phyloP scores from a whole-genome alignment of 805 yeast species.

The Sungouiozyma ichnusensis region DNA sequence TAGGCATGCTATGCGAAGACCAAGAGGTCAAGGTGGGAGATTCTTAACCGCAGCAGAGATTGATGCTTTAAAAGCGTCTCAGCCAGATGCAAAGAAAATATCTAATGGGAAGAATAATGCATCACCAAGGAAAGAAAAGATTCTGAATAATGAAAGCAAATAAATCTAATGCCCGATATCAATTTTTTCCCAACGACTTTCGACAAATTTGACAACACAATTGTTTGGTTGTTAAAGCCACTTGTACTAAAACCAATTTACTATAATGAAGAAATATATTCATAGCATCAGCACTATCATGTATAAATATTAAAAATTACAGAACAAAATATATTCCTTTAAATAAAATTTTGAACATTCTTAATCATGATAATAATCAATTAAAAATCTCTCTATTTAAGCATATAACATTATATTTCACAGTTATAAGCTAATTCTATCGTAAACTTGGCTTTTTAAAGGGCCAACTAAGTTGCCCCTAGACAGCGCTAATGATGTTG shows the following conservation, averaged over 20 bases:
- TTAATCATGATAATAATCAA: neutral
- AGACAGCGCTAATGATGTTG: conserved; percentile 8
- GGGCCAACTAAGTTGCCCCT: too few species aligned
- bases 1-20: conserved; percentile 98
- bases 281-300: neutral
- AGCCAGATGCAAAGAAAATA: neutral
- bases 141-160: neutral
- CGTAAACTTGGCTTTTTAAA: too few species aligned
- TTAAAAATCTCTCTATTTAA: too few species aligned
- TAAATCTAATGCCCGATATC: neutral
- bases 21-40: conserved; percentile 98
- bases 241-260: too few species aligned
- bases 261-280: too few species aligned
- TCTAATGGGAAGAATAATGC: neutral
- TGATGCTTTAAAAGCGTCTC: conserved; percentile 40
- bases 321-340: neutral
- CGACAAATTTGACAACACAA: too few species aligned
- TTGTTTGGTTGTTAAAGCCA: too few species aligned
- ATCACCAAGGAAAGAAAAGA: neutral
- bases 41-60: conserved; percentile 87
- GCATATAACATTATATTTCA: too few species aligned
- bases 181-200: neutral
- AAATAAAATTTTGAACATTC: neutral
- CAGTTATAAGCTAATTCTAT: too few species aligned
- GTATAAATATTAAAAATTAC: neutral